Base-by-base conservation (phyloP, 208 protist genomes). In the Trypanosoma melophagium region DNA sequence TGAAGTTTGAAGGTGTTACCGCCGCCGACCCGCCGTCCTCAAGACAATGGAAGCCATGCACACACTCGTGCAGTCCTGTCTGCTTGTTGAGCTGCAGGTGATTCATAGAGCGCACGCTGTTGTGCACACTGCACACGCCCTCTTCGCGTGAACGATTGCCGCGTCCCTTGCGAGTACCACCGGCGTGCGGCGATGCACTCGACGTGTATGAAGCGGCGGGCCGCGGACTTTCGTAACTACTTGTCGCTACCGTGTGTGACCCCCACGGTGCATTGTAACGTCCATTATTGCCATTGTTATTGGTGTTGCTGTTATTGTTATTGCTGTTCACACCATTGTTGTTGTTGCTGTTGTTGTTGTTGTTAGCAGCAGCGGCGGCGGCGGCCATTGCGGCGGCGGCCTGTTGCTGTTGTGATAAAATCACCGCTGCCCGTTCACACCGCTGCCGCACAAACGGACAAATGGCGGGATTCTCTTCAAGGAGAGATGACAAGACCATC, bases 1-100 rank as follows among this genome's bases (percentile, higher is more conserved):
- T 74, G 19, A 45, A 54, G 19, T 54, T 41, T 17, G 28, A 52
- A 22, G 61, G 69, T 14, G 70, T 68, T 35, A 73, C 31, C 4
- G 60, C 61, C 1, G 67, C 45, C n/a, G 77, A 80, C 3, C 79
- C 49, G 9, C 64, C 80, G 24, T 95, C 86, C 19, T 92, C 90
- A 10, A 96, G 81, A 50, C 90, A 96, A 72, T 96, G 90, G 64
- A 93, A 96, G 25, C 90, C 90, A 64, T 83, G 77, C 38, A 96
- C 75, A 76, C 90, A 96, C 78, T 96, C 87, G 72, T 89, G 87
- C 47, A 81, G 45, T 1, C 87, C 86, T 0, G 84, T 92, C 28
- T 73, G 53, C 45, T 64, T 66, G 55, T 95, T 93, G 12, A 86
- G 50, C 66, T 92, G 81, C 40, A 96, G 73, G 75, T 96, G 90